Conservation (phyloP, 1,284 basidiomycete genomes). For the Trichosporon coremiiforme region DNA sequence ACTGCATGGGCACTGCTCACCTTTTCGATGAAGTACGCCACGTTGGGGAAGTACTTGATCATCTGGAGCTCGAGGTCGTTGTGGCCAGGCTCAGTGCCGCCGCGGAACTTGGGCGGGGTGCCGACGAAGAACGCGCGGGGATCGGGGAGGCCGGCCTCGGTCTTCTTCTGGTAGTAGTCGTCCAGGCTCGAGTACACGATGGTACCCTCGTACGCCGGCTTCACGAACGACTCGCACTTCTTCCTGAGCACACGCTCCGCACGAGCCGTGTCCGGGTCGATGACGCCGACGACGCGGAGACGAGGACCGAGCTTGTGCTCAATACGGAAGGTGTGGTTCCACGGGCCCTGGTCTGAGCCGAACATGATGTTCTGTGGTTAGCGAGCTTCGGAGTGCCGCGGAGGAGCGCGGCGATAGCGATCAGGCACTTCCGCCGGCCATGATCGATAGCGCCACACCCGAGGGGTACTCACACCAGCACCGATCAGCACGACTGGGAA, state of each 20-base stretch:
- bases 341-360: conserved; percentile 74
- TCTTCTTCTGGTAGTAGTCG: conserved; percentile 74
- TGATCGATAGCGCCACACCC: not conserved
- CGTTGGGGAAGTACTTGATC: conserved; percentile 82
- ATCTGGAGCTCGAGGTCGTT: conserved; percentile 85
- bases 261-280: conserved; percentile 85
- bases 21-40: conserved; percentile 93
- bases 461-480: conserved; percentile 63
- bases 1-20: not conserved
- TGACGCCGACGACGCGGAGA: conserved; percentile 90
- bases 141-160: conserved; percentile 30
- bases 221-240: conserved; percentile 92
- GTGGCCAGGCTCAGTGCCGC: conserved; percentile 71
- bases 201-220: conserved; percentile 91
- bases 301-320: conserved; percentile 94
- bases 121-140: conserved; percentile 78
- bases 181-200: conserved; percentile 83
- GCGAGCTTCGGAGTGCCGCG: too few relatives aligned
- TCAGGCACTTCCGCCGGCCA: too few relatives aligned
- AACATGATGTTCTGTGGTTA: conserved; percentile 77
- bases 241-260: conserved; percentile 78
- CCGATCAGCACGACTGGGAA: conserved; percentile 92
- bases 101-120: conserved; percentile 90
- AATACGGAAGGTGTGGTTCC: conserved; percentile 83
- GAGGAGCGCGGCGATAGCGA: too few relatives aligned